These are phyloP conservation scores for Orbilia brochopaga DNA, from an alignment of 2,329 filamentous ascomycete genomes.

Conservation along the genomic window DNA sequence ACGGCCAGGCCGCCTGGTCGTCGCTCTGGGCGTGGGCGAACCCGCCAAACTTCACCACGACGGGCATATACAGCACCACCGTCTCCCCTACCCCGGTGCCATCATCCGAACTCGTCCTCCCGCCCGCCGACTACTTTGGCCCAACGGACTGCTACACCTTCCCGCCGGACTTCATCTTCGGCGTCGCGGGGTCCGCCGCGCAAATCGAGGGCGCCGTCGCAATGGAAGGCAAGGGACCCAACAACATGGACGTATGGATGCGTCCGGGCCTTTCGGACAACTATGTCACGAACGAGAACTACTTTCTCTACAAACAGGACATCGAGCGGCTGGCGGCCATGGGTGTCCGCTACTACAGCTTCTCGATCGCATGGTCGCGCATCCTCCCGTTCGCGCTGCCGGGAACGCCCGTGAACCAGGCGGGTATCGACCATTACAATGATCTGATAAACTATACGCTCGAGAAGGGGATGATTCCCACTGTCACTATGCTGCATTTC, in stretches of 20 bases:
- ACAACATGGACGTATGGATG: conserved; percentile 20
- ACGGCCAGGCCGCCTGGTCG: conserved; percentile 31
- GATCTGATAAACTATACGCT: conserved; percentile 64
- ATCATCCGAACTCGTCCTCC: conserved; percentile 19
- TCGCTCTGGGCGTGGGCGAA: conserved; percentile 28
- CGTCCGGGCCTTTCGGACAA: conserved; percentile 19
- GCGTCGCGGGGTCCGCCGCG: conserved; percentile 19
- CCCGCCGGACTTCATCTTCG: conserved; percentile 22
- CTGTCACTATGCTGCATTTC: conserved; percentile 63
- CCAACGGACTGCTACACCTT: conserved; percentile 29
- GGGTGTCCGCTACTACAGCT: conserved; percentile 64
- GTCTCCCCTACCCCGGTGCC: conserved; percentile 25
- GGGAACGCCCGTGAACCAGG: conserved; percentile 63
- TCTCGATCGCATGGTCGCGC: conserved; percentile 64
- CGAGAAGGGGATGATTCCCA: conserved; percentile 62
- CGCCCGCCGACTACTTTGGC: conserved; percentile 21
- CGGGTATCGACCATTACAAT: conserved; percentile 64
- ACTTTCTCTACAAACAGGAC: conserved; percentile 66
- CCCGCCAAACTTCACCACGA: conserved; percentile 20
- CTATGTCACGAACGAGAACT: conserved; percentile 62
- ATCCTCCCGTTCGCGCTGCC: conserved; percentile 64
- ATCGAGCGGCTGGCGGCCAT: conserved; percentile 64
- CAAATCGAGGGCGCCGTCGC: conserved; percentile 28
- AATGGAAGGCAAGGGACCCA: conserved; percentile 27
- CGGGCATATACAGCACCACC: conserved; percentile 26